Base-by-base conservation (phyloP, 164 flowering plant species). In the Umbilicus rupestris region DNA sequence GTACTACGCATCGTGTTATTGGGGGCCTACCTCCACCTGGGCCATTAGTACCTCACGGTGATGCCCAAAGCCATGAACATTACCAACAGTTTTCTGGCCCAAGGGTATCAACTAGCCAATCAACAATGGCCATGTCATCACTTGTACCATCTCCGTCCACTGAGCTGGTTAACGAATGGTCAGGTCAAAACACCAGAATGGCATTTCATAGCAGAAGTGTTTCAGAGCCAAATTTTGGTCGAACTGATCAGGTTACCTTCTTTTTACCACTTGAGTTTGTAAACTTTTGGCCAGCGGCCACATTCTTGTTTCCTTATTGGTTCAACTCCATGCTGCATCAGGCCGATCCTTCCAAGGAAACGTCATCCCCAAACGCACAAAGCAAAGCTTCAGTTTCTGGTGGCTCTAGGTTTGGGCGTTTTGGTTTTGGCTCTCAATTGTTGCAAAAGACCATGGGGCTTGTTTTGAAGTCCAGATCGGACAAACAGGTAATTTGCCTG, bases 151-250 rank as follows among this genome's bases (percentile, higher is more conserved):
- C 99, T 39, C 79, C 84, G 67, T 87, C 96, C 16, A 83, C 82
- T 92, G 98, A 93, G 70, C 92, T 86, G 28, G 79, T 88, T 52
- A 87, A 76, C 76, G 87, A 81, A 45, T 81, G 87, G 96, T 63
- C 80, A 11, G 81, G 77, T 67, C 88, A 78, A 72, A 72, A 72
- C 46, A 81, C 66, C 73, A 78, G 73, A 76, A 78, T 68, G 84
- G 66, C 78, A 50, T 75, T 73, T 78, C 83, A 76, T 64, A 84
- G 80, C 70, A 82, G 97, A 76, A 94, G 99, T 83, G 81, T 82
- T 77, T 95, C 99, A 22, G 99, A 95, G 81, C 99, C 99, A 50
- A 88, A 89, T 68, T 79, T 95, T 75, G 88, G 95, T 66, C 80
- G 90, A 80, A 84, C 72, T 65, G 88, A 30, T 16, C 63, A 26